Percentiles rank a stretch among this genome's conserved stretches.
phyloP scores from a whole-genome alignment of 139 green algal genomes.

The Chlamydomonas sp. region DNA sequence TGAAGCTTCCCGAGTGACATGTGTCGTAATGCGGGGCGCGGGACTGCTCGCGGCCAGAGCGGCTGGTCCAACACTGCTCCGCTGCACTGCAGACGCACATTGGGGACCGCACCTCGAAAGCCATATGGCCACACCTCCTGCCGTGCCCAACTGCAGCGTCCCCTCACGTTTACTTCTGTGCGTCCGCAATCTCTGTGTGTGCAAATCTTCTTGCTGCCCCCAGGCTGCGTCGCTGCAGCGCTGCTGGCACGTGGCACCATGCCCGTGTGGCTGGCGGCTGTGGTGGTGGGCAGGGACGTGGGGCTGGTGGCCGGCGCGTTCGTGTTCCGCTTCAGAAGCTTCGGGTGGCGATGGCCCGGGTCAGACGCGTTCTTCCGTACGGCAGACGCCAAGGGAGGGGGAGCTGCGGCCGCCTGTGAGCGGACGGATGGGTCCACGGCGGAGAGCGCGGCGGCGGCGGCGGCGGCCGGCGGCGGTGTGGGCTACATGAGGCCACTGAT shows the following conservation, averaged over 20 bases:
- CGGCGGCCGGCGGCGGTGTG: background rate
- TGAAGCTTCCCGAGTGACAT: no score
- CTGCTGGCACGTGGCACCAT: constrained; percentile 72
- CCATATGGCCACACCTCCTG: no score
- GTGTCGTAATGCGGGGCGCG: no score
- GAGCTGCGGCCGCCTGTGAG: background rate
- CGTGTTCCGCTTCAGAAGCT: constrained; percentile 42
- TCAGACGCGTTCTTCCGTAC: constrained; percentile 70
- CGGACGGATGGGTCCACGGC: background rate
- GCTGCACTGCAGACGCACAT: no score
- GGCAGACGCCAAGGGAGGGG: constrained; percentile 14
- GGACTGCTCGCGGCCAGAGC: no score
- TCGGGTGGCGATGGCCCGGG: constrained; percentile 69
- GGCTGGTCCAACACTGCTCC: no score
- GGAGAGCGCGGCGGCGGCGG: background rate
- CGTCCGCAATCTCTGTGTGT: no score
- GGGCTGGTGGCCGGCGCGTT: constrained; percentile 69
- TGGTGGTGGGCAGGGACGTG: constrained; percentile 81
- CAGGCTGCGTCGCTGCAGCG: constrained; percentile 58
- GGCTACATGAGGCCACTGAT: constrained; percentile 69
- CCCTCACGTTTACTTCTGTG: no score
- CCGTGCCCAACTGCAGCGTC: no score
- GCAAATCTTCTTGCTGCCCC: constrained; percentile 29
- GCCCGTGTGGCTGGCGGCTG: constrained; percentile 61
- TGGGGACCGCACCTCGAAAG: no score